Conservation (phyloP, 1,139 yeast genomes). For the Taphrina populina region DNA sequence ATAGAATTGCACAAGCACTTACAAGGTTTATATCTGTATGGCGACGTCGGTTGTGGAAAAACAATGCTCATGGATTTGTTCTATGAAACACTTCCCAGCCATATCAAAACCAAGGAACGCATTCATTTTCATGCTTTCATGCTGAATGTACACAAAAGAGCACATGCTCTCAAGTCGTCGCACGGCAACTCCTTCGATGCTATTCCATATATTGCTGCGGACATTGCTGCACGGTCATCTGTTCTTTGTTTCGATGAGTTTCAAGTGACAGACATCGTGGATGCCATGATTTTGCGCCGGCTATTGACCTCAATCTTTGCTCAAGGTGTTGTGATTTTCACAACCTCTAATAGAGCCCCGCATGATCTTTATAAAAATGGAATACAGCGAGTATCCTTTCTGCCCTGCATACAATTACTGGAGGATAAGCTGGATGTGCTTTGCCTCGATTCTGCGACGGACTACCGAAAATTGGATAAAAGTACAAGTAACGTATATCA, state of each 20-base stretch:
- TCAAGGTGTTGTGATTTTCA: slow-evolving; percentile 82
- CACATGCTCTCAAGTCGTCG: slow-evolving; percentile 67
- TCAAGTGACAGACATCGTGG: slow-evolving; percentile 95
- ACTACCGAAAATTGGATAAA: slow-evolving; percentile 82
- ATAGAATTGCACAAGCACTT: background rate
- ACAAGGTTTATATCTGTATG: slow-evolving; percentile 82
- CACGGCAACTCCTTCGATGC: slow-evolving; percentile 74
- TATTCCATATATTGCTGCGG: slow-evolving; percentile 79
- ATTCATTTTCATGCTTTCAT: slow-evolving; percentile 95
- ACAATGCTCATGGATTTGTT: slow-evolving; percentile 97
- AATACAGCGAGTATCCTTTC: slow-evolving; percentile 81
- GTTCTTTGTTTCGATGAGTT: slow-evolving; percentile 74
- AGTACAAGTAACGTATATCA: slow-evolving; percentile 81
- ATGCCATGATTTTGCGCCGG: slow-evolving; percentile 89
- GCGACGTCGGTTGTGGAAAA: slow-evolving; percentile 98
- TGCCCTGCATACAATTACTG: slow-evolving; percentile 84
- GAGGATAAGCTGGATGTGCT: slow-evolving; percentile 73
- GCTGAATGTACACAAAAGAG: slow-evolving; percentile 87
- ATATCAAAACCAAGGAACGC: slow-evolving; percentile 56
- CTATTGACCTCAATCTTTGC: slow-evolving; percentile 61
- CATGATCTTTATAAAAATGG: slow-evolving; percentile 91
- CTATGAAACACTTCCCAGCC: slow-evolving; percentile 71
- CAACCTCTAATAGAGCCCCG: slow-evolving; percentile 93
- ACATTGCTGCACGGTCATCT: slow-evolving; percentile 71
- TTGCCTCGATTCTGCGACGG: slow-evolving; percentile 84